A percentile compares a stretch with the other conserved stretches of the same genome.
phyloP scores from a whole-genome alignment of 495 filamentous ascomycete species.

The Hypoxylon fragiforme region DNA sequence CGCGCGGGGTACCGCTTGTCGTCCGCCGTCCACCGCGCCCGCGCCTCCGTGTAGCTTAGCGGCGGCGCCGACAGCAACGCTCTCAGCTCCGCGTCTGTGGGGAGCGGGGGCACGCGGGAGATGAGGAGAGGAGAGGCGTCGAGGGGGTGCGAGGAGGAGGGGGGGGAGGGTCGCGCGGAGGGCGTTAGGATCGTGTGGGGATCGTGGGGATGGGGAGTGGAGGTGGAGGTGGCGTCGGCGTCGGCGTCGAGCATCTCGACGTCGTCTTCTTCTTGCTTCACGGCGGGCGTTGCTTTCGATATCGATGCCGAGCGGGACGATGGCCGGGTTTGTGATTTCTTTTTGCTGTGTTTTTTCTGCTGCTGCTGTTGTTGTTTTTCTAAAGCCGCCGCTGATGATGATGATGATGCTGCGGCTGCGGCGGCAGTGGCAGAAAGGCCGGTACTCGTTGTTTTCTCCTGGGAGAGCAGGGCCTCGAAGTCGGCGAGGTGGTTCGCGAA shows the following conservation, averaged over 20 bases:
- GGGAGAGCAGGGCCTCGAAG: constrained; percentile 71
- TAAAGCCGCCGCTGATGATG: constrained; percentile 5
- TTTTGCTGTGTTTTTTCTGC: constrained; percentile 29
- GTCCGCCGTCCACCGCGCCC: constrained; percentile 56
- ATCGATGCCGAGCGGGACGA: constrained; percentile 30
- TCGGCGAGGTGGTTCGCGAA: constrained; percentile 91
- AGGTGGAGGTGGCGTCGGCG: constrained; percentile 16
- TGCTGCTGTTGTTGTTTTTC: constrained; percentile 16
- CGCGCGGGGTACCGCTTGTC: constrained; percentile 59
- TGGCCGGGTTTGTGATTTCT: constrained; percentile 18
- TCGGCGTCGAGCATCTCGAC: constrained; percentile 45
- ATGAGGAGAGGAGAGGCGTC: constrained; percentile 67
- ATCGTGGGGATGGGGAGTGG: neutral
- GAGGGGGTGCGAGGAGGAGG: constrained; percentile 48
- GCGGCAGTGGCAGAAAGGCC: constrained; percentile 20
- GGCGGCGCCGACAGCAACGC: constrained; percentile 70
- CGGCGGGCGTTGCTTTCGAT: constrained; percentile 24
- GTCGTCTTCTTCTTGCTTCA: constrained; percentile 38
- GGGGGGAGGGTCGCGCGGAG: constrained; percentile 21
- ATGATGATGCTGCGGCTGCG: constrained; percentile 22
- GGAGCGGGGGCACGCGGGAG: constrained; percentile 64
- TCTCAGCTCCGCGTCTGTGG: constrained; percentile 68
- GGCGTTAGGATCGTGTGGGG: constrained; percentile 36
- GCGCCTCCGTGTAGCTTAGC: constrained; percentile 76
- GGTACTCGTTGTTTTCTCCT: constrained; percentile 45